A percentile compares a stretch with the other conserved stretches of the same genome.
These are phyloP conservation scores for Starmerella bacillaris DNA, from an alignment of 805 yeast species.

Conservation along the genomic window DNA sequence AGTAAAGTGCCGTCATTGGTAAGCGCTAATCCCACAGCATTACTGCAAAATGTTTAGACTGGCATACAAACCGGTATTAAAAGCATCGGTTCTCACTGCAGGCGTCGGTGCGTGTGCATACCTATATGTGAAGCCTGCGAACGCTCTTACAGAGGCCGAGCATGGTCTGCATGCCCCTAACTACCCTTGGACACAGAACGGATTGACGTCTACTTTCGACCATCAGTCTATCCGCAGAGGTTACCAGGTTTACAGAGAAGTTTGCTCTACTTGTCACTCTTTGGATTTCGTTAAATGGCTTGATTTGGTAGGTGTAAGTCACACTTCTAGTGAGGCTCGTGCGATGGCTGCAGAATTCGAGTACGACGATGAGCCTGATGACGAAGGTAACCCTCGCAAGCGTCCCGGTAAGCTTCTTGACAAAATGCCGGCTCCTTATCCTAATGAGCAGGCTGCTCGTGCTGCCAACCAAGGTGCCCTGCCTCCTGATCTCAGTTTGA, in stretches of 20 bases:
- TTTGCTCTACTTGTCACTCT: constrained; percentile 98
- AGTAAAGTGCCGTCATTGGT: too few relatives aligned
- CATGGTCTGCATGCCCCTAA: constrained; percentile 95
- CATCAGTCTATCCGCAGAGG: constrained; percentile 97
- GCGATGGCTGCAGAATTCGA: constrained; percentile 91
- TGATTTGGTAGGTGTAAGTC: constrained; percentile 91
- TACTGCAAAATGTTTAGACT: background rate
- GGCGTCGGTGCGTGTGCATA: constrained; percentile 63
- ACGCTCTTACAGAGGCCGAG: constrained; percentile 96
- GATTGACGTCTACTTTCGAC: constrained; percentile 48
- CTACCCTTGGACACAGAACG: constrained; percentile 84
- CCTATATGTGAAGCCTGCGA: constrained; percentile 68
- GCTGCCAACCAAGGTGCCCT: constrained; percentile 98
- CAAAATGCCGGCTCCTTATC: constrained; percentile 84
- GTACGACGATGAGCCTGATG: constrained; percentile 92
- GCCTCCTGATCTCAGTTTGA: constrained; percentile 93
- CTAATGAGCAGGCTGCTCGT: constrained; percentile 97
- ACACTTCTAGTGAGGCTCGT: constrained; percentile 74
- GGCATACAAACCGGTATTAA: constrained; percentile 9
- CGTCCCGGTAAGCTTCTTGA: constrained; percentile 97
- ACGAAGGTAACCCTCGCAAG: constrained; percentile 92
- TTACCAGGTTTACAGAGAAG: constrained; percentile 95
- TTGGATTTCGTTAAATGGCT: constrained; percentile 96
- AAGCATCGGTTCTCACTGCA: constrained; percentile 48
- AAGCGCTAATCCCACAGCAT: too few relatives aligned